Evolutionary conservation across 1,284 basidiomycete genomes (phyloP).

Genomic region (Pseudozyma sp.): DNA sequence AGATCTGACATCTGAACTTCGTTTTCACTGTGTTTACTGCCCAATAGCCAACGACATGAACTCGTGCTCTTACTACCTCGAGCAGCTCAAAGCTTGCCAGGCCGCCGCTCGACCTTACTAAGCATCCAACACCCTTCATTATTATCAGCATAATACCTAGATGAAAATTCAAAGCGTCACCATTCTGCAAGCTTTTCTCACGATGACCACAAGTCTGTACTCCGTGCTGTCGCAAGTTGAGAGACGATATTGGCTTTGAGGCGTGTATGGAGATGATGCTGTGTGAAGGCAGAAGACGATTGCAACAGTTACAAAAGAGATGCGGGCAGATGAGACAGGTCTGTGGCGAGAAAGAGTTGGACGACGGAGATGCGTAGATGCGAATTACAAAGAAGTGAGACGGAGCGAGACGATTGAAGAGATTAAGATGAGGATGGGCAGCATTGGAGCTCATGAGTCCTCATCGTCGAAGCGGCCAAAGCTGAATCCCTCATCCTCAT

Average conservation of each 20-base stretch:
- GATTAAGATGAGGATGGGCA: not conserved
- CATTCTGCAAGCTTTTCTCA: slow-evolving; percentile 15
- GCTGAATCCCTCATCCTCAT: slow-evolving; percentile 37
- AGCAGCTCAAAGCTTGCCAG: slow-evolving; percentile 70
- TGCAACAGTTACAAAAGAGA: not conserved
- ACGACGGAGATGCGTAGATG: slow-evolving; percentile 3
- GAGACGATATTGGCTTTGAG: not conserved
- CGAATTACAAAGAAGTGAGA: not conserved
- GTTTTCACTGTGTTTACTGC: not conserved
- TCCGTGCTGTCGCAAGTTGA: not conserved
- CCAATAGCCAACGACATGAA: slow-evolving; percentile 72
- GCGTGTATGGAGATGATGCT: not conserved
- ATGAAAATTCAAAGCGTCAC: slow-evolving; percentile 26
- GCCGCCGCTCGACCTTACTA: slow-evolving; percentile 65
- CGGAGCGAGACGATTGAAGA: not conserved
- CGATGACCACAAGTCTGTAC: not conserved
- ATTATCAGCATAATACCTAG: slow-evolving; percentile 14
- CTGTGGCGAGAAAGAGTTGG: not conserved
- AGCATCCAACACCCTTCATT: slow-evolving; percentile 4
- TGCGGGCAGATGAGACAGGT: not conserved
- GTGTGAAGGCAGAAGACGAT: slow-evolving; percentile 1
- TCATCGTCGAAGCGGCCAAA: slow-evolving; percentile 37
- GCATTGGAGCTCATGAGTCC: slow-evolving; percentile 13
- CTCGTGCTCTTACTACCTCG: slow-evolving; percentile 74
- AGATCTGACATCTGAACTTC: slow-evolving; percentile 2